These are phyloP conservation scores for Flaveria linearis DNA, from an alignment of 129 eudicot species.

Conservation along the genomic window DNA sequence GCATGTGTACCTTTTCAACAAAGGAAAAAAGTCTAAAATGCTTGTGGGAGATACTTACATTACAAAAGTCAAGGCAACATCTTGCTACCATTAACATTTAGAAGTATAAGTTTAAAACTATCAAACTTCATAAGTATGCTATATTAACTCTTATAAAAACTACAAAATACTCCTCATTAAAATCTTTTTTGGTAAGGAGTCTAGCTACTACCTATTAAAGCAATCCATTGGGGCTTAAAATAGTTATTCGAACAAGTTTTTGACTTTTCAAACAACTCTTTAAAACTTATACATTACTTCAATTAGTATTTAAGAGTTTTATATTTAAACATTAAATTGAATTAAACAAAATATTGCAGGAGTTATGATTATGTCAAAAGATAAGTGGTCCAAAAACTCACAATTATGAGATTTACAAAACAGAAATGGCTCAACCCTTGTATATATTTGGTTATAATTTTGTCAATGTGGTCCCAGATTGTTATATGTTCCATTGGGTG, in stretches of 20 bases:
- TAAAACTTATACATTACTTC: neutral
- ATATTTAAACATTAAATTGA: neutral
- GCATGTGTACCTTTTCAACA: too few species aligned
- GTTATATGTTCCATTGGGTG: neutral
- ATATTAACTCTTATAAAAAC: neutral
- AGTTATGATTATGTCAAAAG: slow-evolving; percentile 35
- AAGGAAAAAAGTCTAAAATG: too few species aligned
- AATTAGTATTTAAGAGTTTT: neutral
- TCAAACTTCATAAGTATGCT: too few species aligned
- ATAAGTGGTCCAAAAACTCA: slow-evolving; percentile 37
- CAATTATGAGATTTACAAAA: slow-evolving; percentile 33
- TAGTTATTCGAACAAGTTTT: neutral
- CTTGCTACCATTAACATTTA: too few species aligned
- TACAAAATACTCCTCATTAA: too few species aligned
- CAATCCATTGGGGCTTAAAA: neutral
- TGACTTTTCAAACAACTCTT: neutral
- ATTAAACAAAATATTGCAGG: neutral
- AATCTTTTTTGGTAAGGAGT: neutral
- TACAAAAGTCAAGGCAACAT: too few species aligned
- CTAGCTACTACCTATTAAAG: neutral
- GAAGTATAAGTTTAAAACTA: too few species aligned
- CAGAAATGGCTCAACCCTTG: slow-evolving; percentile 22
- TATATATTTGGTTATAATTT: slow-evolving; percentile 32
- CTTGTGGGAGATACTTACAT: too few species aligned
- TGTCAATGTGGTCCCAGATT: slow-evolving; percentile 43